Conservation (phyloP, 768 basidiomycete species). For the Leccinum aurantiacum region DNA sequence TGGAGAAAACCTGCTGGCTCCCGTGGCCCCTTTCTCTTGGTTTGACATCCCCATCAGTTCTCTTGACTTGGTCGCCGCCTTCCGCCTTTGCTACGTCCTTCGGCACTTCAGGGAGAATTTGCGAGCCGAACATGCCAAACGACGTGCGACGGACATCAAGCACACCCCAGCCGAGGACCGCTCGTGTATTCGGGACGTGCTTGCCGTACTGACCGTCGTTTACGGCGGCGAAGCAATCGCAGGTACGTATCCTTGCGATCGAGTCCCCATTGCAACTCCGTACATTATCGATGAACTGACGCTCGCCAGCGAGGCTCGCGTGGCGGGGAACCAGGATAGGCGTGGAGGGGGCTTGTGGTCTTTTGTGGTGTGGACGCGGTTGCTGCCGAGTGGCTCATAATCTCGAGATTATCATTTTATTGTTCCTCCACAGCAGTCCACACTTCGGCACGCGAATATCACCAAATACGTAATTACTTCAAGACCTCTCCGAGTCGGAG, state of each 20-base stretch:
- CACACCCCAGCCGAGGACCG: conserved; percentile 41
- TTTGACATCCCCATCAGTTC: conserved; percentile 58
- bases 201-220: conserved; percentile 64
- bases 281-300: not conserved
- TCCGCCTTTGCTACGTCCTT: conserved; percentile 68
- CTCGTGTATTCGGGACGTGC: conserved; percentile 57
- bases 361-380: conserved; percentile 14
- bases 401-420: conserved; percentile 4
- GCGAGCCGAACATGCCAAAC: conserved; percentile 43
- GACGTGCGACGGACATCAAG: conserved; percentile 33
- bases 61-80: conserved; percentile 64
- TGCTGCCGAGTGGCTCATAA: conserved; percentile 25
- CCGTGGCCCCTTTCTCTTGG: conserved; percentile 67
- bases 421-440: conserved; percentile 16
- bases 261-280: not conserved
- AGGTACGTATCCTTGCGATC: conserved; percentile 38
- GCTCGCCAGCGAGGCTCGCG: conserved; percentile 20
- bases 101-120: conserved; percentile 62
- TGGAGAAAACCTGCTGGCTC: conserved; percentile 53
- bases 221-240: conserved; percentile 77
- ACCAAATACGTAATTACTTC: not conserved
- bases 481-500: not conserved
- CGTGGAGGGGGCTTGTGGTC: conserved; percentile 16
- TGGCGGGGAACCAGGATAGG: conserved; percentile 16
- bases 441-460: conserved; percentile 1